Percentiles rank a stretch among this genome's conserved stretches.
Evolutionary conservation across 257 asterid genomes (phyloP).

Genomic region (Vinca minor): DNA sequence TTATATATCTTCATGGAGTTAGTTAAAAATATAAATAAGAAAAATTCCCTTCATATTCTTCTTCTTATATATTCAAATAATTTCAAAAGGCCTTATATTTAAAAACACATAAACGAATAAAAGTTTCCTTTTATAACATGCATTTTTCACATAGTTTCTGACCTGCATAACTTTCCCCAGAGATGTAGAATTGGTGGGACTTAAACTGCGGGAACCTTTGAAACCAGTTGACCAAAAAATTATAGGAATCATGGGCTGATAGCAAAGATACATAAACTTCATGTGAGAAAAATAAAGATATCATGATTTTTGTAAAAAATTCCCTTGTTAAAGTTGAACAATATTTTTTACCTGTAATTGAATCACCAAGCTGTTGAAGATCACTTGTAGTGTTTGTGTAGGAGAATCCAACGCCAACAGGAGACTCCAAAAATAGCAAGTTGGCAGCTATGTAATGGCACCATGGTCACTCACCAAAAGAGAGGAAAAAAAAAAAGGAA

Average conservation of each 20-base stretch:
- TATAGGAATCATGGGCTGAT: conserved; percentile 67
- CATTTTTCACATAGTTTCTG: not conserved
- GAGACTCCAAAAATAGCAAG: conserved; percentile 45
- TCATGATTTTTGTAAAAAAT: not conserved
- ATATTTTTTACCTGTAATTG: conserved; percentile 59
- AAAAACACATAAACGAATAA: too few species aligned
- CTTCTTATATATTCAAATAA: too few species aligned
- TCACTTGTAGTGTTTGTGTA: conserved; percentile 4
- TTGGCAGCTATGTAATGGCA: too few species aligned
- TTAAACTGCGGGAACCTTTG: conserved; percentile 70
- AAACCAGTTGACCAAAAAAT: conserved; percentile 68
- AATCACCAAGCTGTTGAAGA: conserved; percentile 42
- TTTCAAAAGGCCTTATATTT: too few species aligned
- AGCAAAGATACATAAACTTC: not conserved
- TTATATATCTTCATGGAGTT: too few species aligned
- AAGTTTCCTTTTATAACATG: not conserved
- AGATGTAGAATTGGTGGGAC: conserved; percentile 65
- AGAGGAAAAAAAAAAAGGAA: too few species aligned
- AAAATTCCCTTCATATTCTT: too few species aligned
- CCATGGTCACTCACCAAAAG: too few species aligned
- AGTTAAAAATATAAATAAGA: too few species aligned
- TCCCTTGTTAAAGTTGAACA: too few species aligned
- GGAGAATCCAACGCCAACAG: conserved; percentile 43
- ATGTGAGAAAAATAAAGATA: not conserved
- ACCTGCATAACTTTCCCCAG: conserved; percentile 97